These are phyloP conservation scores for Udeniomyces megalosporus DNA, from an alignment of 768 basidiomycete genomes.

Conservation along the genomic window DNA sequence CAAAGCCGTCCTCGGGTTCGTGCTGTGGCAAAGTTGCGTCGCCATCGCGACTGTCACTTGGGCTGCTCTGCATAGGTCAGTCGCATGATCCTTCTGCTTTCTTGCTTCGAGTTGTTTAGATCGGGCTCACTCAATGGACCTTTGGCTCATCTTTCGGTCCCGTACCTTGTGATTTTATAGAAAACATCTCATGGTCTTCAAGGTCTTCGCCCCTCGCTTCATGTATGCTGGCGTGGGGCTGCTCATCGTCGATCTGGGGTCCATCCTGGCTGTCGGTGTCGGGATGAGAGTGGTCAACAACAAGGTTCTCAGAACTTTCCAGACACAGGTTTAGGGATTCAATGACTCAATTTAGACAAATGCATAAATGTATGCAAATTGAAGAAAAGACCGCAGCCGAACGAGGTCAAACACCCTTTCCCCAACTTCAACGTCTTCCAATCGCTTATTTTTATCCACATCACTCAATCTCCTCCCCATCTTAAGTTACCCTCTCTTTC, in stretches of 20 bases:
- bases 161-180: constrained; percentile 26
- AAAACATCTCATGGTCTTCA: constrained; percentile 95
- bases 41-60: constrained; percentile 13
- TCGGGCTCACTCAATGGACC: no score
- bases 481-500: no score
- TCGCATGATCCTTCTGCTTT: no score
- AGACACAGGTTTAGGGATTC: constrained; percentile 13
- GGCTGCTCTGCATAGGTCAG: constrained; percentile 14
- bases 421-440: no score
- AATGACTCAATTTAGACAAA: no score
- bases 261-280: constrained; percentile 46
- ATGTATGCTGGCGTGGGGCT: constrained; percentile 58
- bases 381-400: no score
- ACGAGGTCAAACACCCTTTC: no score
- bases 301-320: constrained; percentile 29
- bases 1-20: constrained; percentile 32
- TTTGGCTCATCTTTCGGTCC: no score
- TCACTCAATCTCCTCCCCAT: no score
- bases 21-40: constrained; percentile 4
- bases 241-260: constrained; percentile 51
- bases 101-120: no score
- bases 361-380: no score
- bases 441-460: no score
- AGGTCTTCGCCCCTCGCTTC: constrained; percentile 90
- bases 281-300: constrained; percentile 32